These are phyloP conservation scores for Glycine soja DNA, from an alignment of 306 rosid species.

Conservation along the genomic window DNA sequence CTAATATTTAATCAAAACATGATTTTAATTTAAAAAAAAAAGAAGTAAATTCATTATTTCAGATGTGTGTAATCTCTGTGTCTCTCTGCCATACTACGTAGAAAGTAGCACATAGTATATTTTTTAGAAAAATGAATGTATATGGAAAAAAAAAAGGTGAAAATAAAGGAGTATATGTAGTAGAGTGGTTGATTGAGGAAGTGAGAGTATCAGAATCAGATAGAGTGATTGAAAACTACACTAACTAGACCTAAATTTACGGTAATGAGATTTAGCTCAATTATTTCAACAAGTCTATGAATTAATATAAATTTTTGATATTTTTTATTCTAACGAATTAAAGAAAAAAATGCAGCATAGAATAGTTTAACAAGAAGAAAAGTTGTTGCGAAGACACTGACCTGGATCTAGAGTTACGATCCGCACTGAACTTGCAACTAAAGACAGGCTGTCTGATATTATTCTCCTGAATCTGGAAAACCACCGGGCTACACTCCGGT, in stretches of 20 bases:
- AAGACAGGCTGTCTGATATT: slow-evolving; percentile 88
- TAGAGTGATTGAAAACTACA: too few species aligned
- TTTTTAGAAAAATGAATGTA: too few species aligned
- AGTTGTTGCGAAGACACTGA: neutral
- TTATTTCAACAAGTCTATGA: too few species aligned
- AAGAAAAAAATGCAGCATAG: too few species aligned
- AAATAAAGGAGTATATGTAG: neutral
- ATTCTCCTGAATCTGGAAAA: slow-evolving; percentile 86
- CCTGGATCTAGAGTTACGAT: slow-evolving; percentile 84
- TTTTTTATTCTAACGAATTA: too few species aligned
- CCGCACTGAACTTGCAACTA: slow-evolving; percentile 93
- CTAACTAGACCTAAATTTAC: too few species aligned
- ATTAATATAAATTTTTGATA: too few species aligned
- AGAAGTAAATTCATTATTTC: too few species aligned
- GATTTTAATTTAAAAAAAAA: neutral
- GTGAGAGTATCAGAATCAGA: neutral
- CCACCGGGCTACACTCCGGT: slow-evolving; percentile 96
- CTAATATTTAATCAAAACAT: neutral
- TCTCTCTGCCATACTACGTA: too few species aligned
- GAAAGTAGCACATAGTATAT: neutral
- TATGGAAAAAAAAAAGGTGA: neutral
- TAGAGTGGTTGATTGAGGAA: neutral
- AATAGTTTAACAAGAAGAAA: too few species aligned
- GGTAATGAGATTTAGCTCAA: too few species aligned
- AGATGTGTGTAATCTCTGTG: too few species aligned